phyloP scores from a whole-genome alignment of 768 basidiomycete species.

The Lepiota venenata region DNA sequence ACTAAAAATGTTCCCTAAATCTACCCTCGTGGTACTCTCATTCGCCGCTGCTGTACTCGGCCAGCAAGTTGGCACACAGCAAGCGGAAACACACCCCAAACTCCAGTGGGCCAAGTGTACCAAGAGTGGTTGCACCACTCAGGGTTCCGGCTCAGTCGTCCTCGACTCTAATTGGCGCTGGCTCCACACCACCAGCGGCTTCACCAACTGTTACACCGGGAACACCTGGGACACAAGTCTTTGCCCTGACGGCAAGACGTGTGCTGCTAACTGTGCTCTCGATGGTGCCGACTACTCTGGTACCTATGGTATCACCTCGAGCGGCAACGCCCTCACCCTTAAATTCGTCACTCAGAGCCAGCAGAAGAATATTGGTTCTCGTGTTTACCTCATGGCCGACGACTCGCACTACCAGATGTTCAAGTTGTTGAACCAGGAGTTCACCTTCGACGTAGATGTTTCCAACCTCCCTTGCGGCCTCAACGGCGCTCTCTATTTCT shows the following conservation, averaged over 20 bases:
- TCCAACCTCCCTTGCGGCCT: slow-evolving; percentile 55
- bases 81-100: slow-evolving; percentile 46
- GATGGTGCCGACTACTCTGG: slow-evolving; percentile 46
- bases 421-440: slow-evolving; percentile 52
- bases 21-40: slow-evolving; percentile 35
- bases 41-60: slow-evolving; percentile 40
- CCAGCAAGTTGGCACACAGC: slow-evolving; percentile 52
- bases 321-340: slow-evolving; percentile 42
- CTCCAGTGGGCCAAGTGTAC: slow-evolving; percentile 47
- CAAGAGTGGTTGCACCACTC: slow-evolving; percentile 36
- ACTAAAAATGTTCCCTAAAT: slow-evolving; percentile 21
- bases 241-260: slow-evolving; percentile 47
- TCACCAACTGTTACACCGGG: slow-evolving; percentile 51
- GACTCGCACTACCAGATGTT: slow-evolving; percentile 41
- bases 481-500: slow-evolving; percentile 59
- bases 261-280: slow-evolving; percentile 40
- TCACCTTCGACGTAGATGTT: slow-evolving; percentile 60
- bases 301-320: slow-evolving; percentile 51
- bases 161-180: slow-evolving; percentile 61
- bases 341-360: slow-evolving; percentile 41
- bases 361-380: slow-evolving; percentile 38
- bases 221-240: slow-evolving; percentile 50
- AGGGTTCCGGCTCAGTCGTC: slow-evolving; percentile 32
- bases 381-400: slow-evolving; percentile 49
- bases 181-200: slow-evolving; percentile 35